A percentile compares a stretch with the other conserved stretches of the same genome.
Evolutionary conservation across 129 eudicot genomes (phyloP).

Genomic region (Rutidosis leptorrhynchoides): DNA sequence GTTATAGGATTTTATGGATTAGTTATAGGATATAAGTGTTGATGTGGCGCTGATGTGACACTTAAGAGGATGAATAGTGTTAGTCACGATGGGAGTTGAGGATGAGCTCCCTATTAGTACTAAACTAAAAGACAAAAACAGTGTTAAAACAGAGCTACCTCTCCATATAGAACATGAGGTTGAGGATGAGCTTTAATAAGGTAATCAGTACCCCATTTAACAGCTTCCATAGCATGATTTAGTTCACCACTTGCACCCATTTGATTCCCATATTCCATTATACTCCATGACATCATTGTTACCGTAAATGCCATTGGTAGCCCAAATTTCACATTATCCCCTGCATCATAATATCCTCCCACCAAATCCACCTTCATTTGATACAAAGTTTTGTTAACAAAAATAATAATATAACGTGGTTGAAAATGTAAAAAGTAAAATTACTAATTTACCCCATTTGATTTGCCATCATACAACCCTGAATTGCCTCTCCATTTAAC

Average conservation of each 20-base stretch:
- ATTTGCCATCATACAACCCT: slow-evolving; percentile 63
- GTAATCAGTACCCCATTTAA: slow-evolving; percentile 88
- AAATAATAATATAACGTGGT: not conserved
- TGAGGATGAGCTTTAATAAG: slow-evolving; percentile 75
- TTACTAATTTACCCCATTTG: slow-evolving; percentile 25
- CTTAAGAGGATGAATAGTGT: too few species aligned
- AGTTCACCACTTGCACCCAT: slow-evolving; percentile 53
- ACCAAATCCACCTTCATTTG: slow-evolving; percentile 82
- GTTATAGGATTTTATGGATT: too few species aligned
- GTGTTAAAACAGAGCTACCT: slow-evolving; percentile 36
- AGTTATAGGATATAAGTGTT: too few species aligned
- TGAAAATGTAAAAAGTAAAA: not conserved
- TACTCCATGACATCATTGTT: slow-evolving; percentile 84
- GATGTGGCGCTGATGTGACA: too few species aligned
- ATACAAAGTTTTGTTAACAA: too few species aligned
- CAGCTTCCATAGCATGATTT: slow-evolving; percentile 54
- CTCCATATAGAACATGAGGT: slow-evolving; percentile 63
- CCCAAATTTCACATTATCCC: slow-evolving; percentile 82
- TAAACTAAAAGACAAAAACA: not conserved
- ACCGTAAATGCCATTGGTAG: slow-evolving; percentile 87
- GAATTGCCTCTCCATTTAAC: slow-evolving; percentile 73
- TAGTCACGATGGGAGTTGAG: too few species aligned
- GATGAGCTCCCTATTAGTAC: too few species aligned
- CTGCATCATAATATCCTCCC: slow-evolving; percentile 93
- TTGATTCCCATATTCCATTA: slow-evolving; percentile 42